Evolutionary conservation across 2,329 filamentous ascomycete genomes (phyloP), one percentile per base, ranked within the genome.

Genomic region (Exophiala sideris): DNA sequence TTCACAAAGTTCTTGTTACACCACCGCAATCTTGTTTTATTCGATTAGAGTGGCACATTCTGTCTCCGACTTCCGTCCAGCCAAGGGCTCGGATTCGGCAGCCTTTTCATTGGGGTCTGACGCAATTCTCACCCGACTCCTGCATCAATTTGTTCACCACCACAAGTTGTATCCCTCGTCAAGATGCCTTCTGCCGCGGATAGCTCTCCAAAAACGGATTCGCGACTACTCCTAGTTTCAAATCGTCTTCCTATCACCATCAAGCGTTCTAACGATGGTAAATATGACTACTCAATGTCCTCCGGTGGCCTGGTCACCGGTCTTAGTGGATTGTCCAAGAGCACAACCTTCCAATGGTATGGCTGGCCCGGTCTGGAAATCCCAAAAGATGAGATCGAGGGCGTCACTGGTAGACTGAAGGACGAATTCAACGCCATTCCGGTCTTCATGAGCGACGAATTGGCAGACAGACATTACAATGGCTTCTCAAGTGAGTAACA

Each of bases 201-300:
- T 14, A 48, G 47, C 20, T 34, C 62, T 29, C 41, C 58, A n/a
- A 58, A 60, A 48, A 29, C 35, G 34, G 57, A 62, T 18, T 60
- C 59, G 16, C 69, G 83, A 45, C 79, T 96, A 49, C 82, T 96
- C 48, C 85, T 97, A 45, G 86, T 96, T 64, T 96, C 92, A 34
- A 99, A 99, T 71, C 89, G 94, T 50, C 81, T 97, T 39, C 92
- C 94, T 54, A 95, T 97, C 71, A 97, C 92, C 61, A 95, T 97
- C 76, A 96, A 96, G 76, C 87, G 89, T 63, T 87, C 87, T 49
- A 89, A 94, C 48, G 89, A 96, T 78, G 91, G 90, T 66, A 87
- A 87, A 70, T 99, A 96, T 76, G 83, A 86, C 67, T 96, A 95
- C 73, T 90, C 88, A 70, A 96, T 96, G 89, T 97, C 92, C 44